phyloP scores from a whole-genome alignment of 345 rosid genomes.

The Brassica incana region DNA sequence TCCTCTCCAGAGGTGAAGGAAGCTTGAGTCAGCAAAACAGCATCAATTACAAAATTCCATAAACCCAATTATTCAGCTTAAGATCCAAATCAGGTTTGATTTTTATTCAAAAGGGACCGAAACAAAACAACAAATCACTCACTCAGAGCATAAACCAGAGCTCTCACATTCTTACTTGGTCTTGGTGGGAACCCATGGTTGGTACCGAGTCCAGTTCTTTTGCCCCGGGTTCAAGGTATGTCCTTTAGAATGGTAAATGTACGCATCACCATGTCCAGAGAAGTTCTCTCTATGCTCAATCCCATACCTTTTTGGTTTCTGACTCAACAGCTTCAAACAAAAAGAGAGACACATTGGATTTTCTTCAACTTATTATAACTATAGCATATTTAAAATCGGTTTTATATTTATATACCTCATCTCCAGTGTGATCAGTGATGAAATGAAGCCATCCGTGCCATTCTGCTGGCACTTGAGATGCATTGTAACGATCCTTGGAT shows the following conservation, averaged over 20 bases:
- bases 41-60: background rate
- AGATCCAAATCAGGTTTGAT: slow-evolving; percentile 21
- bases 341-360: background rate
- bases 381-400: background rate
- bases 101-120: slow-evolving; percentile 20
- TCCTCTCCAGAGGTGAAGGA: background rate
- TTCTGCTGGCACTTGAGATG: slow-evolving; percentile 97
- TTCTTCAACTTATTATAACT: background rate
- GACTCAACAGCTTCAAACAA: slow-evolving; percentile 71
- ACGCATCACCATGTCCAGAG: slow-evolving; percentile 84
- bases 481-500: slow-evolving; percentile 76
- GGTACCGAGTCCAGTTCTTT: slow-evolving; percentile 93
- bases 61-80: slow-evolving; percentile 19
- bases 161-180: slow-evolving; percentile 39
- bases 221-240: slow-evolving; percentile 91
- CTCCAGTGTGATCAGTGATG: slow-evolving; percentile 95
- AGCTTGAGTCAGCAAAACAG: background rate
- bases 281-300: slow-evolving; percentile 86
- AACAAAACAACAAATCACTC: slow-evolving; percentile 27
- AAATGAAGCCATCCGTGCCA: slow-evolving; percentile 99
- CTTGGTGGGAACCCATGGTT: slow-evolving; percentile 85
- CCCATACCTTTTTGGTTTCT: slow-evolving; percentile 89
- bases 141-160: slow-evolving; percentile 6
- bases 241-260: slow-evolving; percentile 90
- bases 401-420: slow-evolving; percentile 55